Base-by-base conservation (phyloP, 371 early-diverging fungal genomes). In the Cokeromyces recurvatus region DNA sequence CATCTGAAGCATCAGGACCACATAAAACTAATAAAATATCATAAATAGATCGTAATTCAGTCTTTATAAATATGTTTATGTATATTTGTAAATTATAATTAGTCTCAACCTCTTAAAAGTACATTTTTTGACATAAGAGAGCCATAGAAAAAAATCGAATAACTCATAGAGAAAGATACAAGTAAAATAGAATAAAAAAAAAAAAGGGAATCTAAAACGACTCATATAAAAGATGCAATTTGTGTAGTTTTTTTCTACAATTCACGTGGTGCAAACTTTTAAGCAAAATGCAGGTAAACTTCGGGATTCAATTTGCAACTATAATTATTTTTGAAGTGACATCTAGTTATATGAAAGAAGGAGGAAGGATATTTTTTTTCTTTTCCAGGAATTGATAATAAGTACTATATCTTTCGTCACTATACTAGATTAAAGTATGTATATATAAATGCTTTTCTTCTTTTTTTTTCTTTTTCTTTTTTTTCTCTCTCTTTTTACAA, bases 71-170 rank as follows among this genome's bases (percentile, higher is more conserved):
- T n/a, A n/a, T n/a, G n/a, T n/a, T n/a, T n/a, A n/a, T n/a, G n/a
- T n/a, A n/a, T n/a, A n/a, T n/a, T n/a, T n/a, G n/a, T n/a, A n/a
- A n/a, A n/a, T n/a, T n/a, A n/a, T n/a, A n/a, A n/a, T n/a, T n/a
- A n/a, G 1, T 9, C 11, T 14, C 48, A 52, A 66, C 71, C 71
- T 62, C 67, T 57, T 20, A 38, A 36, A 17, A 62, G 53, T 3
- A 73, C 64, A 4, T 36, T 46, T 10, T 52, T 36, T 4, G 67
- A 62, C 65, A 64, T 69, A 1, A 73, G 38, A 15, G 67, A 66
- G 4, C 69, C 69, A 52, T 69, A 73, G 32, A 69, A 73, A 51
- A 69, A 69, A 8, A n/a, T n/a, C n/a, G 51, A 51, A 31, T 43
- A 43, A 16, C 34, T 38, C 51, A 51, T 51, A 7, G 22, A 17